These are phyloP conservation scores for Colletotrichum aenigma DNA, from an alignment of 2,329 filamentous ascomycete genomes.

Conservation along the genomic window DNA sequence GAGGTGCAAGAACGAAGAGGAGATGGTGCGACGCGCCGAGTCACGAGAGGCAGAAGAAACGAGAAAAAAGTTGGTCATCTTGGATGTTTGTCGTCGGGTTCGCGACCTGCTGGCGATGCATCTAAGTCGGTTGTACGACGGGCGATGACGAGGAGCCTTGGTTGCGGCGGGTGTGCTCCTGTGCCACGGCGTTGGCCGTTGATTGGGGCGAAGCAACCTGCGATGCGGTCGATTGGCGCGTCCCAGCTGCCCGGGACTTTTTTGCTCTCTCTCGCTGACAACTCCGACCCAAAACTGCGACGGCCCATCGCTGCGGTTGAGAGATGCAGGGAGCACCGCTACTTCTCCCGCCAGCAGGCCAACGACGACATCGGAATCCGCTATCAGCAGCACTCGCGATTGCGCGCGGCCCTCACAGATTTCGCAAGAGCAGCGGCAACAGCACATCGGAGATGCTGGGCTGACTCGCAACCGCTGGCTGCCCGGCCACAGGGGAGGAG, in stretches of 20 bases:
- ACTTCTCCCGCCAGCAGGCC: background rate
- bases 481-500: background rate
- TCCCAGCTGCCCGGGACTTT: background rate
- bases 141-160: background rate
- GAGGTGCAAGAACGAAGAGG: background rate
- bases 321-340: background rate
- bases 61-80: background rate
- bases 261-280: background rate
- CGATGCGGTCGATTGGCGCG: background rate
- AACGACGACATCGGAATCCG: background rate
- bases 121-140: background rate
- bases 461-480: slow-evolving; percentile 2
- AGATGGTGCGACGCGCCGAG: background rate
- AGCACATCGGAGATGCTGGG: background rate
- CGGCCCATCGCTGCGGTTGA: background rate
- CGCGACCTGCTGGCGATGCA: background rate
- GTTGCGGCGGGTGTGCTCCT: background rate
- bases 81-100: background rate
- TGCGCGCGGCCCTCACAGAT: background rate
- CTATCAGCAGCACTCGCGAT: background rate
- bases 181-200: background rate
- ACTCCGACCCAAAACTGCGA: background rate
- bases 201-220: background rate
- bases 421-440: background rate
- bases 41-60: background rate